Conservation (phyloP, 192 early-diverging fungal genomes). For the Linnemannia schmuckeri region DNA sequence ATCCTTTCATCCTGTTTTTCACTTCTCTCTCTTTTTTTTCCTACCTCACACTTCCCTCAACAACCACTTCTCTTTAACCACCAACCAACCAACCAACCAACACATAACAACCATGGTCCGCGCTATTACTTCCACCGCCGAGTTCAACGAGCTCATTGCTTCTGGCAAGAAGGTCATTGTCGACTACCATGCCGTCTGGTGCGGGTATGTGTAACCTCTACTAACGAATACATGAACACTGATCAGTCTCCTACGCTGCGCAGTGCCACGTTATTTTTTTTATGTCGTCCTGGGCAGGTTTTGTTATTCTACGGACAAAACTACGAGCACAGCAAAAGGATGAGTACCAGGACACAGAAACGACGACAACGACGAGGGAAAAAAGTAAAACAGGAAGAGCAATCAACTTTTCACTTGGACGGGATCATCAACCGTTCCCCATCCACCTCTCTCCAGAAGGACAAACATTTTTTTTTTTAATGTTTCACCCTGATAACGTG, state of each 20-base stretch:
- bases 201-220: constrained; percentile 60
- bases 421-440: too few species aligned
- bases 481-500: too few species aligned
- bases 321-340: background rate
- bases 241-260: constrained; percentile 11
- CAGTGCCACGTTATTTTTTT: constrained; percentile 13
- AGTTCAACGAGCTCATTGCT: constrained; percentile 61
- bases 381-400: too few species aligned
- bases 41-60: background rate
- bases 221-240: background rate
- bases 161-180: constrained; percentile 71
- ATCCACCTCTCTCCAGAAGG: too few species aligned
- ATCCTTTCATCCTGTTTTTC: background rate
- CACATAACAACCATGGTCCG: constrained; percentile 51
- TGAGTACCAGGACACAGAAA: background rate
- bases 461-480: too few species aligned
- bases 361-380: background rate
- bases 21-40: background rate
- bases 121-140: constrained; percentile 40
- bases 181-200: constrained; percentile 89
- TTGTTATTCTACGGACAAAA: background rate
- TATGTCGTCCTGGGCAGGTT: background rate
- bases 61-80: background rate
- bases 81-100: constrained; percentile 6
- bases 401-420: too few species aligned